Evolutionary conservation across 2,329 filamentous ascomycete genomes (phyloP).

Genomic region (Arthroderma sp.): DNA sequence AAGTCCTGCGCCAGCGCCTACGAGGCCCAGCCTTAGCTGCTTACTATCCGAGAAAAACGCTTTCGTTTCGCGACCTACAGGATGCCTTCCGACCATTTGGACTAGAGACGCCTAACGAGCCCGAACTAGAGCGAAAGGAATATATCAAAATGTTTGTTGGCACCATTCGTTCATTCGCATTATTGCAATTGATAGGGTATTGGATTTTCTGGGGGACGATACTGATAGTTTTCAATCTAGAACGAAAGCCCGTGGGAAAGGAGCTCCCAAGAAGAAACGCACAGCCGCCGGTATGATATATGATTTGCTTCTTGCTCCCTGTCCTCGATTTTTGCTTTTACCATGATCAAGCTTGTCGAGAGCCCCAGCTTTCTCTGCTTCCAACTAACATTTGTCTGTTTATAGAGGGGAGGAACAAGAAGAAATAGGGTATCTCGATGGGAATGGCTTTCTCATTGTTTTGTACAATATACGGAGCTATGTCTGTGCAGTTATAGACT

Average conservation of each 20-base stretch:
- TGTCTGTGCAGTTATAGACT: background rate
- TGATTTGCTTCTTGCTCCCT: background rate
- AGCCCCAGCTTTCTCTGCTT: background rate
- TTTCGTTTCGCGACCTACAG: slow-evolving; percentile 60
- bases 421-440: slow-evolving; percentile 2
- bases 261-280: slow-evolving; percentile 73
- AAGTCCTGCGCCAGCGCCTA: slow-evolving; percentile 77
- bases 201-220: background rate
- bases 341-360: too few species aligned
- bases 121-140: slow-evolving; percentile 73
- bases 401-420: slow-evolving; percentile 9
- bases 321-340: background rate
- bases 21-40: slow-evolving; percentile 68
- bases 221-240: slow-evolving; percentile 25
- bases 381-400: slow-evolving; percentile 1
- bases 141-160: slow-evolving; percentile 41
- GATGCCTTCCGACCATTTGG: slow-evolving; percentile 51
- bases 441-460: background rate
- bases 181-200: background rate
- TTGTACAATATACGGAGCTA: slow-evolving; percentile 2
- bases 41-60: slow-evolving; percentile 73
- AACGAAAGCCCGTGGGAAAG: slow-evolving; percentile 64
- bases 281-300: slow-evolving; percentile 25
- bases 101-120: slow-evolving; percentile 59
- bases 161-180: background rate